Evolutionary conservation across 2,329 filamentous ascomycete species (phyloP).

Genomic region (Fulvia fulva): DNA sequence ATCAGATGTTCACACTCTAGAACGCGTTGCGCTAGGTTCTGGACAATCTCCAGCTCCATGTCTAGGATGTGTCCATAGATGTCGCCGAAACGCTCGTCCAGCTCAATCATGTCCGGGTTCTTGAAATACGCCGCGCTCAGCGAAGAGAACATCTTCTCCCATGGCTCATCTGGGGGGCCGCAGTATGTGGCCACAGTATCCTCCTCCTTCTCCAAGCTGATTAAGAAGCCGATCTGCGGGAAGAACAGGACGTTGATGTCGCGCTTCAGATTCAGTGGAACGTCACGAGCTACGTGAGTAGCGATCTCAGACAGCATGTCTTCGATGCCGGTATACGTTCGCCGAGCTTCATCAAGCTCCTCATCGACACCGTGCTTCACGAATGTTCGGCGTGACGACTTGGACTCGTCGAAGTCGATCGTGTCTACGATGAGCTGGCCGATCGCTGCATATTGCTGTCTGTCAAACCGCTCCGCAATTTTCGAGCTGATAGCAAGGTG

Average conservation of each 20-base stretch:
- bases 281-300: constrained; percentile 55
- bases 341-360: constrained; percentile 73
- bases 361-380: constrained; percentile 68
- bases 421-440: constrained; percentile 68
- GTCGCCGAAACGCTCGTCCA: constrained; percentile 80
- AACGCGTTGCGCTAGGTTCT: constrained; percentile 67
- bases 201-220: constrained; percentile 63
- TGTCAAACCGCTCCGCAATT: constrained; percentile 59
- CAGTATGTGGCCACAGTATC: constrained; percentile 57
- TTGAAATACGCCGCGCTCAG: constrained; percentile 76
- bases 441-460: constrained; percentile 57
- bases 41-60: constrained; percentile 82
- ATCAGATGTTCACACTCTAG: constrained; percentile 66
- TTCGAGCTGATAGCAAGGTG: constrained; percentile 52
- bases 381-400: constrained; percentile 65
- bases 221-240: constrained; percentile 86
- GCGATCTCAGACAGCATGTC: constrained; percentile 67
- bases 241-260: constrained; percentile 79
- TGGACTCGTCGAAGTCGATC: constrained; percentile 76
- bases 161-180: constrained; percentile 58
- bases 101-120: constrained; percentile 70
- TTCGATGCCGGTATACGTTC: constrained; percentile 72
- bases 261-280: constrained; percentile 56
- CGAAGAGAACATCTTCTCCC: constrained; percentile 75
- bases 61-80: constrained; percentile 82